A percentile compares a stretch with the other conserved stretches of the same genome.
These are phyloP conservation scores for Diplodia sapinea DNA, from an alignment of 2,329 filamentous ascomycete genomes.

Conservation along the genomic window DNA sequence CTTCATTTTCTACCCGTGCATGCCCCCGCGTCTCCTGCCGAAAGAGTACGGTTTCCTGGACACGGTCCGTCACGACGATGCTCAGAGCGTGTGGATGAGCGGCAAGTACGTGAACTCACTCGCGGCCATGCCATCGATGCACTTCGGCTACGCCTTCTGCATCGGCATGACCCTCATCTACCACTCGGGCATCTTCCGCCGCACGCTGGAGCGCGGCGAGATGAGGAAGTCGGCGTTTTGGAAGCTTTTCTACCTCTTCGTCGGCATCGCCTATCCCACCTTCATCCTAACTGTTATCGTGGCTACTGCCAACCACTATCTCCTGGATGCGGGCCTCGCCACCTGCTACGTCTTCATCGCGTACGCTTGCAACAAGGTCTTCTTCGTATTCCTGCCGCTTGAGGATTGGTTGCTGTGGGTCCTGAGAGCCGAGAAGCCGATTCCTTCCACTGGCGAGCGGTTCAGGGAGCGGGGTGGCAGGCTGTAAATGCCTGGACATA, in stretches of 20 bases:
- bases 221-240: slow-evolving; percentile 50
- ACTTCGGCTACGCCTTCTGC: slow-evolving; percentile 62
- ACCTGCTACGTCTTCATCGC: slow-evolving; percentile 55
- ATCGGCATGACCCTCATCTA: slow-evolving; percentile 61
- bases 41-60: slow-evolving; percentile 54
- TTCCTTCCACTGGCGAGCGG: slow-evolving; percentile 59
- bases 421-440: slow-evolving; percentile 59
- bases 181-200: slow-evolving; percentile 57
- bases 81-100: slow-evolving; percentile 55
- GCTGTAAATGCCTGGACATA: slow-evolving; percentile 34
- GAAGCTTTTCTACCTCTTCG: slow-evolving; percentile 52
- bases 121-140: slow-evolving; percentile 58
- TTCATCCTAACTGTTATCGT: slow-evolving; percentile 65
- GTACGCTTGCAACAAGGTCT: slow-evolving; percentile 57
- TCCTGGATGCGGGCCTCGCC: slow-evolving; percentile 60
- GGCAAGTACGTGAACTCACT: slow-evolving; percentile 55
- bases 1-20: slow-evolving; percentile 60
- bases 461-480: slow-evolving; percentile 47
- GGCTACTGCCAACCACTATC: slow-evolving; percentile 68
- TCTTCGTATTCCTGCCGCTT: slow-evolving; percentile 57
- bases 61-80: slow-evolving; percentile 55
- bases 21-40: slow-evolving; percentile 58
- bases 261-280: slow-evolving; percentile 60
- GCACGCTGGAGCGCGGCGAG: slow-evolving; percentile 51
- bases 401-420: slow-evolving; percentile 58